Percentiles rank a stretch among this genome's conserved stretches.
Evolutionary conservation across 441 rosid genomes (phyloP).

Genomic region (Flueggea neowawraea): DNA sequence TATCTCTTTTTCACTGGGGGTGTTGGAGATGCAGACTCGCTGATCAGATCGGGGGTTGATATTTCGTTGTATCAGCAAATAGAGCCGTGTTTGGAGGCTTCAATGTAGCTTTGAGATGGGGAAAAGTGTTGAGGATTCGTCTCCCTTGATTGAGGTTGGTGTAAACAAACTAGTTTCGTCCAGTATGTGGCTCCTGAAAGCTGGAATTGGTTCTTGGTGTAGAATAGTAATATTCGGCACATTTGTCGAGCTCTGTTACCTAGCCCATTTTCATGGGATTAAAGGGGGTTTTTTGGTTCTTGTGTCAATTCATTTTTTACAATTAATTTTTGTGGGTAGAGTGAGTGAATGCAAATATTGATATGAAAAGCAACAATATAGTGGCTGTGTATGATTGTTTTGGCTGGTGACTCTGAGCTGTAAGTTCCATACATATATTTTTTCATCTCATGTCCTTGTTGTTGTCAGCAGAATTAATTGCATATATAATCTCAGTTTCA

Average conservation of each 20-base stretch:
- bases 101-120: conserved; percentile 8
- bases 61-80: conserved; percentile 12
- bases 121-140: conserved; percentile 5
- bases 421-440: conserved; percentile 14
- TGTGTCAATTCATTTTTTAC: conserved; percentile 28
- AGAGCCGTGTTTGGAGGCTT: conserved; percentile 1
- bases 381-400: conserved; percentile 26
- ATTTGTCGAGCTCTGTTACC: conserved; percentile 8
- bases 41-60: conserved; percentile 4
- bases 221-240: conserved; percentile 16
- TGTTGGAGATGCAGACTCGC: conserved; percentile 2
- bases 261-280: conserved; percentile 9
- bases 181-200: conserved; percentile 5
- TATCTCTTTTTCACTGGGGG: conserved; percentile 10
- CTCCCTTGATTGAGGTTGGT: neutral
- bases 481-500: neutral
- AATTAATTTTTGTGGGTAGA: conserved; percentile 16
- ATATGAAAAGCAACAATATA: conserved; percentile 7
- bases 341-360: conserved; percentile 18
- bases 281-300: too few species aligned
- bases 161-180: neutral
- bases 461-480: too few species aligned
- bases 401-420: conserved; percentile 20
- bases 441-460: neutral
- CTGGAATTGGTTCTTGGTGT: conserved; percentile 19